Conservation (phyloP, 1,284 basidiomycete genomes). For the Boletus smithii region DNA sequence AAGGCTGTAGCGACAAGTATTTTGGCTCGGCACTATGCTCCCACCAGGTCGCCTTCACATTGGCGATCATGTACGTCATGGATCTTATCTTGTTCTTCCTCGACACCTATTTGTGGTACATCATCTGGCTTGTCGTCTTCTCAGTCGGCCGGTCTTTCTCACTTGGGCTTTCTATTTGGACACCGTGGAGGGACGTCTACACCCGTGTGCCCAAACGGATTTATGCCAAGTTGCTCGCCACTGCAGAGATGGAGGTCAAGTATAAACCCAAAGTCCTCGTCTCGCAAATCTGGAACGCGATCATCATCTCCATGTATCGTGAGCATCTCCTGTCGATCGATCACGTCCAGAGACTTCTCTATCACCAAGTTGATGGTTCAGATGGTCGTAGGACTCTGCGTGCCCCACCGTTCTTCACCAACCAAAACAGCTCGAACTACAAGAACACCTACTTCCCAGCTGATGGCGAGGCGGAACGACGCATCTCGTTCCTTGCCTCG, state of each 20-base stretch:
- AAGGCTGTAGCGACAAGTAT: constrained; percentile 78
- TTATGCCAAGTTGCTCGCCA: constrained; percentile 92
- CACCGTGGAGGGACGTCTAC: constrained; percentile 94
- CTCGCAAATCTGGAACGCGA: constrained; percentile 96
- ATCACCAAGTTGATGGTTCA: constrained; percentile 86
- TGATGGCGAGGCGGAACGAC: constrained; percentile 92
- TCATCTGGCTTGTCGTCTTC: constrained; percentile 96
- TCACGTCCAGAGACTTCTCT: constrained; percentile 90
- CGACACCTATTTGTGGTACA: constrained; percentile 97
- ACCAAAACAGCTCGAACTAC: constrained; percentile 70
- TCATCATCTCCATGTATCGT: constrained; percentile 98
- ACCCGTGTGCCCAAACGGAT: constrained; percentile 94
- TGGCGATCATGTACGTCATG: constrained; percentile 97
- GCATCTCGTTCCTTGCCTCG: constrained; percentile 96
- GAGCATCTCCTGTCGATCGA: constrained; percentile 94
- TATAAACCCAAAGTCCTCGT: constrained; percentile 98
- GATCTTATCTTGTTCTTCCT: constrained; percentile 93
- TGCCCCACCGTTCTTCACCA: constrained; percentile 94
- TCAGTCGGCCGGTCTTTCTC: constrained; percentile 86
- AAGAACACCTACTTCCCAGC: constrained; percentile 88
- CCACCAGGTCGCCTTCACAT: constrained; percentile 87
- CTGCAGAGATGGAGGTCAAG: constrained; percentile 93
- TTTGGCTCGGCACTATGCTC: constrained; percentile 79
- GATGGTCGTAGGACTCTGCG: constrained; percentile 88
- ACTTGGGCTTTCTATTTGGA: constrained; percentile 94